A percentile compares a stretch with the other conserved stretches of the same genome.
These are phyloP conservation scores for Xanthoceras sorbifolium DNA, from an alignment of 345 rosid species.

Conservation along the genomic window DNA sequence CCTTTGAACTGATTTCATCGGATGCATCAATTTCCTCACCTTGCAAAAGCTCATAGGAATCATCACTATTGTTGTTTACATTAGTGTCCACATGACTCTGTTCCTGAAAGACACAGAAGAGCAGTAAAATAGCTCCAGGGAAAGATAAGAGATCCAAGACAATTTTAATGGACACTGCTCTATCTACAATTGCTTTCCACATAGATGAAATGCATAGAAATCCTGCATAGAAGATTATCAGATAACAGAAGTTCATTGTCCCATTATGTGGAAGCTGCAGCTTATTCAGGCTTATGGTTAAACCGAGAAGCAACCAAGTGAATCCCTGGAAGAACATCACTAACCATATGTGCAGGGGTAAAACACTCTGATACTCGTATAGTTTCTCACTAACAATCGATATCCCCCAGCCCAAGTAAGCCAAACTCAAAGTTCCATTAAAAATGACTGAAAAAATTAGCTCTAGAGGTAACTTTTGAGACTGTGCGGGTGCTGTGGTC, in stretches of 20 bases:
- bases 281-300: constrained; percentile 24
- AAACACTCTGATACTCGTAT: constrained; percentile 9
- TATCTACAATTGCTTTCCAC: constrained; percentile 19
- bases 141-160: constrained; percentile 35
- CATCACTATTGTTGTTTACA: constrained; percentile 4
- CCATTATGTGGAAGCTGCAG: neutral
- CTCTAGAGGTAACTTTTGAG: constrained; percentile 11
- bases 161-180: constrained; percentile 11
- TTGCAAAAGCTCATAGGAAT: constrained; percentile 35
- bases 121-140: constrained; percentile 40
- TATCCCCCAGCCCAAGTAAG: constrained; percentile 32
- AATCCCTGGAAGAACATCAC: constrained; percentile 34
- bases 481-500: neutral
- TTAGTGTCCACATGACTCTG: neutral
- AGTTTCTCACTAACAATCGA: constrained; percentile 28
- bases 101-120: constrained; percentile 23
- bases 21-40: constrained; percentile 23
- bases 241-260: constrained; percentile 19
- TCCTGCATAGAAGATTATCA: constrained; percentile 29
- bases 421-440: constrained; percentile 33
- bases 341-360: constrained; percentile 37
- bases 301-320: constrained; percentile 37
- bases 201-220: constrained; percentile 34
- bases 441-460: constrained; percentile 23
- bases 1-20: constrained; percentile 8